Base-by-base conservation (phyloP, 177 flowering plant species). In the Vitis hybrid region DNA sequence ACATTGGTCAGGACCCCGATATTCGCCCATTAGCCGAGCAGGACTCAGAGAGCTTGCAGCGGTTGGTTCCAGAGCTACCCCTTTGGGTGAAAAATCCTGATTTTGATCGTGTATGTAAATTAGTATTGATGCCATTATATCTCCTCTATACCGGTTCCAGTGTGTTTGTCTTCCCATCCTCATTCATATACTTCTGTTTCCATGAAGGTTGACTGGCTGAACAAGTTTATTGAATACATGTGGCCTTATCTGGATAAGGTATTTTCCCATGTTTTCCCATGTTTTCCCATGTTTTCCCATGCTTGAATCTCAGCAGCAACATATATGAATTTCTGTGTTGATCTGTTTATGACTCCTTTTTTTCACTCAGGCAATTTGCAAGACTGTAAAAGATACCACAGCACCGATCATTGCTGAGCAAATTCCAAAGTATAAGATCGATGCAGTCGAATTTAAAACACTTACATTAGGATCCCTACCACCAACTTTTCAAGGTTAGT, bases 171-270 rank as follows among this genome's bases (percentile, higher is more conserved):
- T 34, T 59, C 48, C 19, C 11, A 15, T 52, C 1, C 11, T 11
- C n/a, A 62, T 66, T 17, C 26, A 62, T 51, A 23, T 18, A 34
- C 10, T 52, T 48, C 51, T 48, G 32, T 65, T 66, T 51, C 45
- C 66, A 6, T 79, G 71, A 79, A 94, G 98, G 66, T 94, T 79
- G 99, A 95, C 76, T 95, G 98, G 98, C 83, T 95, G 45, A 95
- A 91, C 87, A 89, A 76, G 74, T 90, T 95, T 72, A 71, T 95
- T n/a, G 87, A 76, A 30, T 54, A 45, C n/a, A 88, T 95, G 93
- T 95, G 99, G 98, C 99, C 99, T 66, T 88, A 87, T 74, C 84
- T 95, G 69, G 97, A 93, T 79, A 91, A 92, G 97, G 99, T 94
- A 75, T n/a, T n/a, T n/a, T n/a, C n/a, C n/a, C n/a, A n/a, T n/a